These are phyloP conservation scores for Camellia oleifera DNA, from an alignment of 179 eudicot species.

Conservation along the genomic window DNA sequence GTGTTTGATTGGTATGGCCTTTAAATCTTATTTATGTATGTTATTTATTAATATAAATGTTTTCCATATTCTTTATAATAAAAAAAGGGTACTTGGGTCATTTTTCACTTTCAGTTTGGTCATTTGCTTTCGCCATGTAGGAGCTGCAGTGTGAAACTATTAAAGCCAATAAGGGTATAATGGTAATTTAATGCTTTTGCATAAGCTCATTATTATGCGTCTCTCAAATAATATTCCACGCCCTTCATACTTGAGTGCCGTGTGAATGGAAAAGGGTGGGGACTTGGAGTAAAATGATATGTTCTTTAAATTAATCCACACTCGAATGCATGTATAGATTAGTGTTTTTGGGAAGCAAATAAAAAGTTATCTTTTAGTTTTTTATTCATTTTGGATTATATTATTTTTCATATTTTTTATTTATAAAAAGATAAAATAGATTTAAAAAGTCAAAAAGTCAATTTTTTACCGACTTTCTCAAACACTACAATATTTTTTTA, in stretches of 20 bases:
- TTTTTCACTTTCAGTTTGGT: not conserved
- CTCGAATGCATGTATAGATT: not conserved
- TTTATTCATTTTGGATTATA: too few relatives aligned
- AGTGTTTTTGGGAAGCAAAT: too few relatives aligned
- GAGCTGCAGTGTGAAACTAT: not conserved
- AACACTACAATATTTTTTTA: too few relatives aligned
- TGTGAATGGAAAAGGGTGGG: not conserved
- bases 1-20: too few relatives aligned
- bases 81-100: not conserved
- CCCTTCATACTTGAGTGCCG: conserved; percentile 10
- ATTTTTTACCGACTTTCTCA: too few relatives aligned
- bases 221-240: not conserved
- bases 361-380: too few relatives aligned
- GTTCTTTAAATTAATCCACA: conserved; percentile 5
- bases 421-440: too few relatives aligned
- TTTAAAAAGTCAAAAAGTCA: too few relatives aligned
- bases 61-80: too few relatives aligned
- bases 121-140: not conserved
- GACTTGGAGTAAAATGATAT: not conserved
- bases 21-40: too few relatives aligned
- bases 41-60: too few relatives aligned
- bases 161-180: not conserved
- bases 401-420: too few relatives aligned
- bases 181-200: not conserved
- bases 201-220: not conserved